Conservation (phyloP, 306 rosid species). For the Prunus mongolica region DNA sequence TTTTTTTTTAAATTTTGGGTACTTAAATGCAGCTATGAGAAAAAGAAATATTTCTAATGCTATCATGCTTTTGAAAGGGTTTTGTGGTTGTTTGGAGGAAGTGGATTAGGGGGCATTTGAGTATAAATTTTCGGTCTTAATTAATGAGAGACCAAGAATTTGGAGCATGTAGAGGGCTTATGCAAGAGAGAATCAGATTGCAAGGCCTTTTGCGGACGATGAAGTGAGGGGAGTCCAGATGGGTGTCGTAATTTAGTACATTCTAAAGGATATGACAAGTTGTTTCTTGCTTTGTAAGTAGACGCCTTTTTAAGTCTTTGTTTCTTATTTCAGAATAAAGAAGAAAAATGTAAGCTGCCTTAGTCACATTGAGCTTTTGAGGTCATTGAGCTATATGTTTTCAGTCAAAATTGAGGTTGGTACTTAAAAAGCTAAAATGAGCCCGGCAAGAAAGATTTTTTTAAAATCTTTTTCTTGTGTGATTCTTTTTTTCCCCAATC, state of each 20-base stretch:
- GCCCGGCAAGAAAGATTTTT: background rate
- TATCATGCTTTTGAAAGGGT: too few relatives aligned
- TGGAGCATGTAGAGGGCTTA: too few relatives aligned
- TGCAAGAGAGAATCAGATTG: too few relatives aligned
- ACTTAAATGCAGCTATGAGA: too few relatives aligned
- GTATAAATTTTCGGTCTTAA: too few relatives aligned
- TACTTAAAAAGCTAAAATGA: background rate
- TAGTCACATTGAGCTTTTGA: background rate
- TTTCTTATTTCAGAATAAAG: too few relatives aligned
- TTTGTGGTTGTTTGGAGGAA: slow-evolving; percentile 29
- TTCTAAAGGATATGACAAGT: background rate
- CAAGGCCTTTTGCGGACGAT: too few relatives aligned
- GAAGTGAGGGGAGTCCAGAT: too few relatives aligned
- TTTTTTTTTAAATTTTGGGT: too few relatives aligned
- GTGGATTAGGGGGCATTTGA: slow-evolving; percentile 22
- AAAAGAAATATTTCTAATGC: too few relatives aligned
- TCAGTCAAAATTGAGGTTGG: background rate
- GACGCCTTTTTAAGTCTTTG: background rate
- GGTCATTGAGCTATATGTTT: background rate
- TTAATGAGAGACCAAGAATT: too few relatives aligned
- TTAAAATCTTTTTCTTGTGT: background rate
- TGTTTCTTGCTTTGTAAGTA: background rate
- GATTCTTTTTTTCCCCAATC: background rate
- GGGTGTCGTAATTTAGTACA: too few relatives aligned
- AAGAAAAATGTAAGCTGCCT: background rate